These are phyloP conservation scores for Mycena floridula DNA, from an alignment of 768 basidiomycete species.

Conservation along the genomic window DNA sequence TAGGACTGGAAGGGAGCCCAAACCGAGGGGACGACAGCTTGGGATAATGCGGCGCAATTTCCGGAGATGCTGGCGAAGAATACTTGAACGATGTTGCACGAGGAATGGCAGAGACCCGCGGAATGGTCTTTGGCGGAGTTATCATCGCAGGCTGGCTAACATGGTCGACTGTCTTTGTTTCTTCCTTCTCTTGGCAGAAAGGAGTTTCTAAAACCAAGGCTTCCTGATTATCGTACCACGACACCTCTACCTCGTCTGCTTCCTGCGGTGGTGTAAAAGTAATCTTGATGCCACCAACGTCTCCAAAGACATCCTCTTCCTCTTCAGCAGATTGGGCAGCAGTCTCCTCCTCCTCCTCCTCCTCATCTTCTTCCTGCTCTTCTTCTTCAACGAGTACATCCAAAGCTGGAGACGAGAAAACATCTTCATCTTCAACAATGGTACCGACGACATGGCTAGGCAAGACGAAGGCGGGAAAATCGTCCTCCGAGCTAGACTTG, in stretches of 20 bases:
- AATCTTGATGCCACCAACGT: slow-evolving; percentile 69
- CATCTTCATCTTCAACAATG: slow-evolving; percentile 27
- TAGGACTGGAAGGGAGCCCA: slow-evolving; percentile 16
- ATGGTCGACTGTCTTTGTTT: neutral
- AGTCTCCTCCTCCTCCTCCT: slow-evolving; percentile 24
- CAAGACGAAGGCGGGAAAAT: slow-evolving; percentile 43
- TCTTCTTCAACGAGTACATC: slow-evolving; percentile 39
- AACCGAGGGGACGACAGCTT: slow-evolving; percentile 14
- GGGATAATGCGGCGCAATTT: too few species aligned
- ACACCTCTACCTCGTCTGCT: slow-evolving; percentile 12
- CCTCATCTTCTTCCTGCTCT: slow-evolving; percentile 38
- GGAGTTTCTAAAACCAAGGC: too few species aligned
- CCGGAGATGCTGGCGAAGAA: slow-evolving; percentile 26
- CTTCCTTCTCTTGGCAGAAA: too few species aligned
- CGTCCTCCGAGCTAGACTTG: slow-evolving; percentile 38
- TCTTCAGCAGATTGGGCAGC: slow-evolving; percentile 24
- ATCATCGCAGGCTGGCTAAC: slow-evolving; percentile 2
- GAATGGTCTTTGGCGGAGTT: slow-evolving; percentile 15
- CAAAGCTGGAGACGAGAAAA: slow-evolving; percentile 17
- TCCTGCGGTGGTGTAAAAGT: slow-evolving; percentile 59
- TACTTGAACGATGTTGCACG: slow-evolving; percentile 29
- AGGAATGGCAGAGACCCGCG: slow-evolving; percentile 45
- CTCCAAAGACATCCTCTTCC: slow-evolving; percentile 50
- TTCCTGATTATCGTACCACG: slow-evolving; percentile 8
- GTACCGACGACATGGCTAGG: slow-evolving; percentile 29